phyloP scores from a whole-genome alignment of 1,284 basidiomycete species.

The Sparassis latifolia region DNA sequence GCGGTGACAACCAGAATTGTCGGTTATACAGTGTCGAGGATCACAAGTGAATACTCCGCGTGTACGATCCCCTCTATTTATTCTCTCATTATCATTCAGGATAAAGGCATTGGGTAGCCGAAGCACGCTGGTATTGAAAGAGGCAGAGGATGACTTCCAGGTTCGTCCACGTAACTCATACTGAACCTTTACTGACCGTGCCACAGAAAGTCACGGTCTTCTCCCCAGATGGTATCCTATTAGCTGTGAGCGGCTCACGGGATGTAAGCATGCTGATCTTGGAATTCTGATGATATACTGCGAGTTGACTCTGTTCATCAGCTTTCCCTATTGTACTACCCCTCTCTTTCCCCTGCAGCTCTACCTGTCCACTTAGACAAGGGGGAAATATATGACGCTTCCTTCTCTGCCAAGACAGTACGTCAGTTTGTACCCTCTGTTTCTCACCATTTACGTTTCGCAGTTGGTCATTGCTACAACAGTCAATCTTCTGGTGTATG shows the following conservation, averaged over 20 bases:
- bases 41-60: slow-evolving; percentile 42
- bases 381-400: slow-evolving; percentile 72
- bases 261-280: slow-evolving; percentile 40
- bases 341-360: slow-evolving; percentile 48
- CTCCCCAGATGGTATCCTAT: slow-evolving; percentile 53
- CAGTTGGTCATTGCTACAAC: slow-evolving; percentile 65
- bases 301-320: slow-evolving; percentile 23
- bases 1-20: slow-evolving; percentile 77
- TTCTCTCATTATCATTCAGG: slow-evolving; percentile 29
- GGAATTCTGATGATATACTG: neutral
- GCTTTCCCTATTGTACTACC: slow-evolving; percentile 67
- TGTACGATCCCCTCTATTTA: neutral
- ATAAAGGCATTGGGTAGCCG: slow-evolving; percentile 45
- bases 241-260: slow-evolving; percentile 59
- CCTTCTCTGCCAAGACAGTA: slow-evolving; percentile 53
- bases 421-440: slow-evolving; percentile 12
- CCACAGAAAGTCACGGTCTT: slow-evolving; percentile 72
- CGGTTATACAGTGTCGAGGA: slow-evolving; percentile 61
- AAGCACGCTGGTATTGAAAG: slow-evolving; percentile 54
- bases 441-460: neutral
- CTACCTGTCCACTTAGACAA: slow-evolving; percentile 42
- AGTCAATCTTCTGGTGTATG: slow-evolving; percentile 54
- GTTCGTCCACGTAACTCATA: slow-evolving; percentile 33
- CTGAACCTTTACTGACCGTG: slow-evolving; percentile 7
- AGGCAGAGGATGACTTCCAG: slow-evolving; percentile 73